Conservation (phyloP, 2,329 filamentous ascomycete genomes). For the Cadophora gregata region DNA sequence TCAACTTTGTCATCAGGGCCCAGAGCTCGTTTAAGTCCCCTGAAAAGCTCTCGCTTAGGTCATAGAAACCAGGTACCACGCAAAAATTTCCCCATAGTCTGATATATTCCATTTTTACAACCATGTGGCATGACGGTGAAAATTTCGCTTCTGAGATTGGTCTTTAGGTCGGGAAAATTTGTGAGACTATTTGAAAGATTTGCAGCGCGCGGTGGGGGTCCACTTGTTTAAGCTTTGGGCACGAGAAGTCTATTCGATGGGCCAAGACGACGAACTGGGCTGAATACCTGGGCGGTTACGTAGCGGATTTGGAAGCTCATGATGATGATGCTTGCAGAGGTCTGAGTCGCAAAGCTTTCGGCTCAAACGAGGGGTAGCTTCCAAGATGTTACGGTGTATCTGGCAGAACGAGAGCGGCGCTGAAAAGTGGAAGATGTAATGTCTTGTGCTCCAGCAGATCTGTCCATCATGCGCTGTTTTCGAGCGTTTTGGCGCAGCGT, state of each 20-base stretch:
- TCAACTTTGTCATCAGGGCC: conserved; percentile 5
- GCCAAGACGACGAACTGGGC: background rate
- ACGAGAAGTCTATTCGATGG: conserved; percentile 14
- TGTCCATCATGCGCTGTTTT: conserved; percentile 1
- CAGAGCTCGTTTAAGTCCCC: background rate
- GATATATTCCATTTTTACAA: conserved; percentile 1
- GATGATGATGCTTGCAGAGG: background rate
- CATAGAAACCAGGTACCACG: conserved; percentile 10
- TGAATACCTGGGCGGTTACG: conserved; percentile 4
- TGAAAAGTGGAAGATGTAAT: background rate
- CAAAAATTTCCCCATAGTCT: background rate
- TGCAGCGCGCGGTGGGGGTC: background rate
- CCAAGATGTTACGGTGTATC: conserved; percentile 4
- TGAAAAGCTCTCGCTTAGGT: conserved; percentile 2
- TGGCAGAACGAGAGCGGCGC: background rate
- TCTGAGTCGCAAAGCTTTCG: background rate
- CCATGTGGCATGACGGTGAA: conserved; percentile 7
- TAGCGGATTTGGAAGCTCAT: background rate
- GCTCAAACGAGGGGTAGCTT: background rate
- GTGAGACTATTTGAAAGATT: conserved; percentile 1
- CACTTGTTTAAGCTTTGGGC: conserved; percentile 6
- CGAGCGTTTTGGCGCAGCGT: conserved; percentile 2
- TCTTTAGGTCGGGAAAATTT: background rate
- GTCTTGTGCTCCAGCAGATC: conserved; percentile 10
- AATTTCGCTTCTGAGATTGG: background rate